Evolutionary conservation across 1,284 basidiomycete species (phyloP), one percentile per base, ranked within the genome.

Genomic region (Tilletia indica): DNA sequence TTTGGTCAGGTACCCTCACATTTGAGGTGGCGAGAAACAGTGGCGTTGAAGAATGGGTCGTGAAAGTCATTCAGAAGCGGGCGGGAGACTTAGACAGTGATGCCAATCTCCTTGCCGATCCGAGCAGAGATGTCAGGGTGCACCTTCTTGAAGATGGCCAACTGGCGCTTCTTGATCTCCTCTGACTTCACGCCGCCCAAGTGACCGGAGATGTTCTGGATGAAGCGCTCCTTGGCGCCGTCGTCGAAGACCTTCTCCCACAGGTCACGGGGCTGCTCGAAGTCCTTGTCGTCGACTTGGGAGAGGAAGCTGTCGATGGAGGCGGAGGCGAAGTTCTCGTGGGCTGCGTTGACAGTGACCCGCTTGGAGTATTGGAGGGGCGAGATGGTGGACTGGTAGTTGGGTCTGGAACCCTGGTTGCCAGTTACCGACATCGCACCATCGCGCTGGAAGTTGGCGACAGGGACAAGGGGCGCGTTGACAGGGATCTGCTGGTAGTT

Each of bases 401-500:
- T 93, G 73, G 93, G 92, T 56, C 93, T 89, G 70, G 86, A 83
- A 72, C 93, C 94, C 85, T 95, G 93, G 83, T 90, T 93, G 74
- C 89, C 85, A 34, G 21, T 74, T 38, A 71, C 71, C 12, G 68
- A 75, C 76, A 70, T 79, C 75, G 74, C 70, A 9, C 87, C 87
- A 71, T 87, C 86, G 39, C 87, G 85, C 81, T 87, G 93, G 91
- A 95, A 96, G 89, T 94, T 95, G 72, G 89, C 89, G 45, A 75
- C 84, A 4, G 90, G 90, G 61, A 86, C 87, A 70, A 91, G 81
- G 1, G 92, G 90, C n/a, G 89, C 88, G 84, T 97, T 97, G 83
- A 95, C 91, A 4, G 94, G 94, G 14, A 97, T 87, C 83, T 96
- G 93, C 80, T 90, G 85, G 87, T 96, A 95, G 88, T 97, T 97